Conservation (phyloP, 2,329 filamentous ascomycete species). For the Plenodomus biglobosus region DNA sequence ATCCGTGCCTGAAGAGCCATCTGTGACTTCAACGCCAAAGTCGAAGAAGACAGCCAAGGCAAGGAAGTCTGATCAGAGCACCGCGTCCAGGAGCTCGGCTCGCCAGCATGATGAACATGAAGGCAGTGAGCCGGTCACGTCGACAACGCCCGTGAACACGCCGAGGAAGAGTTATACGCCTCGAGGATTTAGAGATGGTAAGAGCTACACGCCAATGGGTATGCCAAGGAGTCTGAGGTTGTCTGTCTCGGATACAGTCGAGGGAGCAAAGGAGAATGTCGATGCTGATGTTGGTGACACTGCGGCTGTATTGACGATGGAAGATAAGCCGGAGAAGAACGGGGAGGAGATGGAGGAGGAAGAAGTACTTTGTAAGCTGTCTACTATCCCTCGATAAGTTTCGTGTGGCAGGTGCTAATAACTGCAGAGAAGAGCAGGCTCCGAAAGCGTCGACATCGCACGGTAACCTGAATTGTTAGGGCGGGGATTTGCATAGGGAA, state of each 20-base stretch:
- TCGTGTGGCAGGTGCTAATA: not conserved
- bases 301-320: not conserved
- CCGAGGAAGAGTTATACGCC: not conserved
- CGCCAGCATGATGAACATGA: slow-evolving; percentile 1
- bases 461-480: not conserved
- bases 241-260: not conserved
- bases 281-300: not conserved
- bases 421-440: not conserved
- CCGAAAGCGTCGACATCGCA: not conserved
- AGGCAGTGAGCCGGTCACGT: not conserved
- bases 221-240: not conserved
- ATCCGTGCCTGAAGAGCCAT: not conserved
- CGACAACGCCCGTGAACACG: slow-evolving; percentile 1
- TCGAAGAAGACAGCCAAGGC: slow-evolving; percentile 19
- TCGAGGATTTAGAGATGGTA: not conserved
- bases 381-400: too few species aligned
- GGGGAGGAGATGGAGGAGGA: too few species aligned
- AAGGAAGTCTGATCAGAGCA: slow-evolving; percentile 10
- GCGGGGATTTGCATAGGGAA: too few species aligned
- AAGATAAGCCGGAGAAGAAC: not conserved
- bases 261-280: not conserved
- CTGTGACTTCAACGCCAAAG: not conserved
- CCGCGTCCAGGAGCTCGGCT: not conserved
- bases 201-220: slow-evolving; percentile 3
- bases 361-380: not conserved